Evolutionary conservation across 305 asterid species (phyloP), one percentile per base, ranked within the genome.

Genomic region (Petunia hybrid): DNA sequence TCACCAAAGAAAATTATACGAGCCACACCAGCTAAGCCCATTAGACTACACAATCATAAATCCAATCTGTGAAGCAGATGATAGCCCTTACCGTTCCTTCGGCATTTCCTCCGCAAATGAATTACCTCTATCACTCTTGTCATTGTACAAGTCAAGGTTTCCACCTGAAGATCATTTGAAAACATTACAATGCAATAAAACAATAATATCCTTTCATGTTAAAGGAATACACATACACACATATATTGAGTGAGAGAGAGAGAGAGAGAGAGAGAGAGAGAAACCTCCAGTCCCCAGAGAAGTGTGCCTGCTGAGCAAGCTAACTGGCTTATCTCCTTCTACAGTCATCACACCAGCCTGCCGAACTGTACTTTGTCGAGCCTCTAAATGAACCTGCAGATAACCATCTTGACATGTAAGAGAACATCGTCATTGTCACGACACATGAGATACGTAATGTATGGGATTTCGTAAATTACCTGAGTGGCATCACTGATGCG

Each of bases 261-360:
- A 4, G 43, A 78, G 61, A 41, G 10, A 57, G 53, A n/a, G 36
- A 85, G 78, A 36, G 6, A 22, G 41, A 63, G 80, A 2, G 55
- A 61, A 89, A 94, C 96, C 95, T 73, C 93, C 82, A 86, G 90
- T 84, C 65, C 92, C 85, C 62, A 83, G 85, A 63, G 94, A 90
- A 78, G 87, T 82, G 16, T 88, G 91, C 86, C 95, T 89, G 87
- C 90, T 81, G 77, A 87, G 91, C 57, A 88, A 82, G 84, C 85
- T 91, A 45, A 83, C 85, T 1, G 87, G 89, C 80, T 81, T 80
- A 55, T 89, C 93, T 53, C 89, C 92, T 70, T 81, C 89, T 59
- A 79, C 55, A 82, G 85, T 84, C 57, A 76, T 68, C 88, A 85
- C 60, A 82, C 88, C 84, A 71, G 85, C 79, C 76, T 84, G 88